phyloP scores from a whole-genome alignment of 2,329 filamentous ascomycete genomes.

The Alternaria hordeiaustralica region DNA sequence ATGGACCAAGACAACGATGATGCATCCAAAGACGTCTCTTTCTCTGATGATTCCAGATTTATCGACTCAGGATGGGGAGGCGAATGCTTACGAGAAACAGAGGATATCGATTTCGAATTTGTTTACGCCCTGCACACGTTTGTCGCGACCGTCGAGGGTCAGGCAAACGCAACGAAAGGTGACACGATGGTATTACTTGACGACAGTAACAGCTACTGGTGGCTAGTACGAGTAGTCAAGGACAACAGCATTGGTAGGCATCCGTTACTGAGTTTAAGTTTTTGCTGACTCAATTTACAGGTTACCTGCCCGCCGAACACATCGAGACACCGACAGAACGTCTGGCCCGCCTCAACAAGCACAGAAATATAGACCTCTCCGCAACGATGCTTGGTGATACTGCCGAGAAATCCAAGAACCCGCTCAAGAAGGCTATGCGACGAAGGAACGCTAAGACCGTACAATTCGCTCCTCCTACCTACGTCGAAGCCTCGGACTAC shows the following conservation, averaged over 20 bases:
- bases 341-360: slow-evolving; percentile 92
- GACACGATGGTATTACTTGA: slow-evolving; percentile 98
- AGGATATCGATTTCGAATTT: slow-evolving; percentile 99
- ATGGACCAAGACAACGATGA: slow-evolving; percentile 54
- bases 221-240: slow-evolving; percentile 95
- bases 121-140: slow-evolving; percentile 98
- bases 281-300: slow-evolving; percentile 56
- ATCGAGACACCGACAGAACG: slow-evolving; percentile 98
- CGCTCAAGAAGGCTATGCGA: slow-evolving; percentile 82
- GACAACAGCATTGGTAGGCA: slow-evolving; percentile 86
- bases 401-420: slow-evolving; percentile 80
- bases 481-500: slow-evolving; percentile 84
- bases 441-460: slow-evolving; percentile 85
- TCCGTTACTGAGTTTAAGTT: not conserved
- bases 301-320: slow-evolving; percentile 95
- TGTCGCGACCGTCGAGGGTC: slow-evolving; percentile 95
- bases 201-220: slow-evolving; percentile 99
- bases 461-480: slow-evolving; percentile 82
- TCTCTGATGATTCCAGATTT: slow-evolving; percentile 66
- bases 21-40: slow-evolving; percentile 67
- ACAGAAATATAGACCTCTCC: slow-evolving; percentile 90
- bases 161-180: slow-evolving; percentile 97
- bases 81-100: slow-evolving; percentile 89
- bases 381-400: slow-evolving; percentile 75
- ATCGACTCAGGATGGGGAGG: slow-evolving; percentile 76